phyloP scores from a whole-genome alignment of 768 basidiomycete genomes.

The Panus rudis region DNA sequence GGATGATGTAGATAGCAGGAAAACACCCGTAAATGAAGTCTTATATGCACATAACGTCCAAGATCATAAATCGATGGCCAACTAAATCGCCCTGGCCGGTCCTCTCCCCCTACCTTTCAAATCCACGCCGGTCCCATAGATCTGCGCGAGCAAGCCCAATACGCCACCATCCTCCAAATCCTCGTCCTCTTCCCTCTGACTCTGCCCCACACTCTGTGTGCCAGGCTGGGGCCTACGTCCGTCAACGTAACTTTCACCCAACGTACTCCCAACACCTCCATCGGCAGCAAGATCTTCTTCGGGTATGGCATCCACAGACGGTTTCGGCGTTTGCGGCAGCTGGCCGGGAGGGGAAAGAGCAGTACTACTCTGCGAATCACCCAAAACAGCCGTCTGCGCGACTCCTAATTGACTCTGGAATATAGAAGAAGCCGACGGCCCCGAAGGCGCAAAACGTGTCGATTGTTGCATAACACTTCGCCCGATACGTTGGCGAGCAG shows the following conservation, averaged over 20 bases:
- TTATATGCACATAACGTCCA: too few species aligned
- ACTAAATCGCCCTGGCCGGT: slow-evolving; percentile 20
- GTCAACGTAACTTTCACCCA: slow-evolving; percentile 77
- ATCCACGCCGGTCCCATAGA: slow-evolving; percentile 48
- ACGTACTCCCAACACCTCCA: slow-evolving; percentile 51
- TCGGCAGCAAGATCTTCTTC: slow-evolving; percentile 44
- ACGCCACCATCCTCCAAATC: slow-evolving; percentile 75
- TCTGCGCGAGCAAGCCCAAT: slow-evolving; percentile 78
- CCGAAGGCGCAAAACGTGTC: slow-evolving; percentile 6
- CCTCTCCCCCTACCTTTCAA: slow-evolving; percentile 23
- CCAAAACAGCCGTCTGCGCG: slow-evolving; percentile 67
- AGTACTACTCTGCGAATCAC: slow-evolving; percentile 66
- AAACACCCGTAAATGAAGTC: too few species aligned
- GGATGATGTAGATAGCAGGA: too few species aligned
- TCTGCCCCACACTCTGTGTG: slow-evolving; percentile 12
- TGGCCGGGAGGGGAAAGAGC: slow-evolving; percentile 5
- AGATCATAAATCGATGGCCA: too few species aligned
- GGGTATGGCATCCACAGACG: slow-evolving; percentile 25
- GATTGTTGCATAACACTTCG: slow-evolving; percentile 35
- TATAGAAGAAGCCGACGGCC: slow-evolving; percentile 32
- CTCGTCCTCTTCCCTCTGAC: slow-evolving; percentile 50
- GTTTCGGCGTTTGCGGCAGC: slow-evolving; percentile 2
- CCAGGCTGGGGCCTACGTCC: slow-evolving; percentile 36
- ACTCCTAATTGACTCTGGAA: slow-evolving; percentile 39
- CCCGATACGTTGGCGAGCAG: slow-evolving; percentile 30